Percentiles rank a stretch among this genome's conserved stretches.
Evolutionary conservation across 2,329 filamentous ascomycete species (phyloP).

Genomic region (Tolypocladium amazonense): DNA sequence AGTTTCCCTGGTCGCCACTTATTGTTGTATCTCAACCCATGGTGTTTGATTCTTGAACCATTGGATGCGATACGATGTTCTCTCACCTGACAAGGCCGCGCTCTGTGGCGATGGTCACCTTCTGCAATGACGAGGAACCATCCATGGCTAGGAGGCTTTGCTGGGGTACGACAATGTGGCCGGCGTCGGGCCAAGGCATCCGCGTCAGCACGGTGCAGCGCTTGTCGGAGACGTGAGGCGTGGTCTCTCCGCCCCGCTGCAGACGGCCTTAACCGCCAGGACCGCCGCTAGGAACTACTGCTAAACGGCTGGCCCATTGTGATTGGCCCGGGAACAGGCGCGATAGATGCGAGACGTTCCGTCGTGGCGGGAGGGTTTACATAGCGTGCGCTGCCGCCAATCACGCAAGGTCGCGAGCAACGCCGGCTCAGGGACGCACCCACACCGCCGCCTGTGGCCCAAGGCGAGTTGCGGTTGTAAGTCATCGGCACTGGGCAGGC

Average conservation of each 20-base stretch:
- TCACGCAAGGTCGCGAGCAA: not conserved
- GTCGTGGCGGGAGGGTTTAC: not conserved
- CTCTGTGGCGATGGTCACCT: not conserved
- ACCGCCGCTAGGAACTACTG: not conserved
- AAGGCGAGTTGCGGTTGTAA: not conserved
- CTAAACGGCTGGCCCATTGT: not conserved
- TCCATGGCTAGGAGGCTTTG: not conserved
- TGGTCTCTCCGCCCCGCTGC: not conserved
- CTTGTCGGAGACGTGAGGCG: not conserved
- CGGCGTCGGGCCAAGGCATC: not conserved
- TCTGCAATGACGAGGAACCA: not conserved
- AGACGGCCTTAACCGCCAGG: not conserved
- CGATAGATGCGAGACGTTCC: not conserved
- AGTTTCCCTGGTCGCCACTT: not conserved
- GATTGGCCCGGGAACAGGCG: not conserved
- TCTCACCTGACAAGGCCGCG: not conserved
- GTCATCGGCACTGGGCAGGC: not conserved
- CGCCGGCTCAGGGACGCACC: not conserved
- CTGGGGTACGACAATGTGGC: not conserved
- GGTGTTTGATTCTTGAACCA: not conserved
- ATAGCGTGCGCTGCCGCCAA: not conserved
- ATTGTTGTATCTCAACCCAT: not conserved
- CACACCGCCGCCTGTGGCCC: not conserved
- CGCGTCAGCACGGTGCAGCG: constrained; percentile 1
- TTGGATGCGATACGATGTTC: not conserved